phyloP scores from a whole-genome alignment of 441 rosid genomes.

The Adansonia grandidieri region DNA sequence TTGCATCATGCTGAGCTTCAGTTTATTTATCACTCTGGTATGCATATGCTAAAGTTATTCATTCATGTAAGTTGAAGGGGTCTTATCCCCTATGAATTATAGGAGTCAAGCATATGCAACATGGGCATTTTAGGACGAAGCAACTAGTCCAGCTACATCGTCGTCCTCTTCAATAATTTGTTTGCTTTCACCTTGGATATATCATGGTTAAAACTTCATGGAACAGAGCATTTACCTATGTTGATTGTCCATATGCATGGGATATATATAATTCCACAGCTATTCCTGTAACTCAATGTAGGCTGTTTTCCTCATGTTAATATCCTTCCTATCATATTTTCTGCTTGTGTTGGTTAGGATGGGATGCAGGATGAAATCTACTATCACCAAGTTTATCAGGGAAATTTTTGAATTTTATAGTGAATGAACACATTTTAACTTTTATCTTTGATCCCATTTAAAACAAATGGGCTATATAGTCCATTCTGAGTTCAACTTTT shows the following conservation, averaged over 20 bases:
- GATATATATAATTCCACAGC: constrained; percentile 8
- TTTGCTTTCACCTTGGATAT: not conserved
- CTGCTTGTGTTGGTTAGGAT: constrained; percentile 11
- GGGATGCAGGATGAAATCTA: constrained; percentile 1
- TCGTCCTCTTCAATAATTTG: not conserved
- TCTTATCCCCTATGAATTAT: not conserved
- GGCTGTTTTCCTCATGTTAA: not conserved
- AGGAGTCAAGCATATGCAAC: not conserved
- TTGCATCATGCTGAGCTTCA: not conserved
- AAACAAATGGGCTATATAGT: constrained; percentile 4
- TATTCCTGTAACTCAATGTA: constrained; percentile 10
- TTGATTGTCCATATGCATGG: not conserved
- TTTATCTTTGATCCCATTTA: not conserved
- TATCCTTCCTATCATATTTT: not conserved
- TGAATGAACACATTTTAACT: constrained; percentile 18
- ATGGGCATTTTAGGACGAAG: constrained; percentile 8
- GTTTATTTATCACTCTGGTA: constrained; percentile 8
- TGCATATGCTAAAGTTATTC: constrained; percentile 10
- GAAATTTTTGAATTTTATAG: constrained; percentile 11
- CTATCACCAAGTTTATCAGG: not conserved
- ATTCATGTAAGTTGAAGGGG: constrained; percentile 12
- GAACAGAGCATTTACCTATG: not conserved
- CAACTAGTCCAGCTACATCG: not conserved
- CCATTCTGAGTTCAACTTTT: constrained; percentile 26
- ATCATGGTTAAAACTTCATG: not conserved